Evolutionary conservation across 2,329 filamentous ascomycete genomes (phyloP), one percentile per base, ranked within the genome.

Genomic region (Beauveria sp.): DNA sequence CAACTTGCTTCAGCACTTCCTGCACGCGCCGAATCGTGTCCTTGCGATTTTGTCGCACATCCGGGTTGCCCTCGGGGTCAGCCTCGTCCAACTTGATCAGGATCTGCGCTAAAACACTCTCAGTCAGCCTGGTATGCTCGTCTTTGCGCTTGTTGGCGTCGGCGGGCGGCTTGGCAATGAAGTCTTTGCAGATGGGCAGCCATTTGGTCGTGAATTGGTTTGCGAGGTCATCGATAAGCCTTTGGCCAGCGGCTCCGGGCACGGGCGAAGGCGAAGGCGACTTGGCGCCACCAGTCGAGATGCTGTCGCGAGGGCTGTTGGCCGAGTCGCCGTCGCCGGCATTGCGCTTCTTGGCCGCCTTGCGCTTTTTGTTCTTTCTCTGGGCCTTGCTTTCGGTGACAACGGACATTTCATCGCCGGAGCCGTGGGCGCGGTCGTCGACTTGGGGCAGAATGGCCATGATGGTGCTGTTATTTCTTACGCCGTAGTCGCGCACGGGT

Each of bases 41-140:
- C 76, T 89, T 93, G 69, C 90, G 78, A 71, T 79, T 83, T 14
- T 80, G 75, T 64, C 89, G 80, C 28, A 88, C 85, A 14, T 87
- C 85, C 10, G 77, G 72, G 66, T 90, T 84, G 5, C 88, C 89
- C 53, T 88, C 87, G 0, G 87, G 87, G 67, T 93, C 89, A 3
- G 93, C 84, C 24, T 82, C 86, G 71, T 95, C 90, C 45, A 91
- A 74, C 75, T 93, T 93, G 65, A 95, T 75, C 43, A 93, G 70
- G 2, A 92, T 84, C 67, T 92, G 88, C 64, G 88, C 85, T 79
- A 95, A 79, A 45, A 92, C 82, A 5, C 87, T 90, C 77, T 95
- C 90, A 4, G 85, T 87, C 20, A 95, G 73, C 70, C 83, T 87
- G 71, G 88, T 86, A 71, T 93, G 88, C 69, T 93, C 88, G 40